Evolutionary conservation across 306 rosid species (phyloP), one percentile per base, ranked within the genome.

Genomic region (Castanospermum australe): DNA sequence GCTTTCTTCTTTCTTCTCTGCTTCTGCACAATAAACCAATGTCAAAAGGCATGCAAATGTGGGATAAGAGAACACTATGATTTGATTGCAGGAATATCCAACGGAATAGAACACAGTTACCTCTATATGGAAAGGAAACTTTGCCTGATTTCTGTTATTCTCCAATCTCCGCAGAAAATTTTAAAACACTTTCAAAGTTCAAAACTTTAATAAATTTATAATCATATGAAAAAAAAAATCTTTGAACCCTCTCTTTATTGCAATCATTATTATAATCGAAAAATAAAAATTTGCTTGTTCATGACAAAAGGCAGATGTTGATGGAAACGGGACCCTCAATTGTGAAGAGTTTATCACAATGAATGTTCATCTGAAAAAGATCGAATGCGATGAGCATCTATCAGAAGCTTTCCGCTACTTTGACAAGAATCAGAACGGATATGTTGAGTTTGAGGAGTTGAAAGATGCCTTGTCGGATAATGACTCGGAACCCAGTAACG

Each of bases 371-470:
- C 36, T 95, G 71, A 90, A 82, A 75, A 92, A 60, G 84, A 89
- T 90, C 17, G 88, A 84, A 81, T 86, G 84, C n/a, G 97, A 95
- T 32, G 97, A 91, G 77, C 83, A 62, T 88, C 94, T 95, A 8
- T n/a, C 87, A 5, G 88, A 86, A 83, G 99, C 98, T 66, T 95
- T 95, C 82, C 59, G 63, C 64, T 82, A 75, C 86, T 92, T 95
- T 38, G 98, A 95, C 90, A 95, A 91, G 83, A 89, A 95, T 41
- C 67, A 75, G 36, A 92, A 73, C 17, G 97, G 97, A 18, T 95
- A 70, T 69, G 88, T 95, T 56, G 99, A 95, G 88, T 91, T 90
- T 56, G 97, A 92, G n/a, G 99, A 95, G 77, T 83, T 95, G 84
- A 92, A 78, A 82, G 91, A 91, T 59, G 92, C 88, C 30, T 77